phyloP scores from a whole-genome alignment of 2,329 filamentous ascomycete genomes.

The Diplocarpon mali region DNA sequence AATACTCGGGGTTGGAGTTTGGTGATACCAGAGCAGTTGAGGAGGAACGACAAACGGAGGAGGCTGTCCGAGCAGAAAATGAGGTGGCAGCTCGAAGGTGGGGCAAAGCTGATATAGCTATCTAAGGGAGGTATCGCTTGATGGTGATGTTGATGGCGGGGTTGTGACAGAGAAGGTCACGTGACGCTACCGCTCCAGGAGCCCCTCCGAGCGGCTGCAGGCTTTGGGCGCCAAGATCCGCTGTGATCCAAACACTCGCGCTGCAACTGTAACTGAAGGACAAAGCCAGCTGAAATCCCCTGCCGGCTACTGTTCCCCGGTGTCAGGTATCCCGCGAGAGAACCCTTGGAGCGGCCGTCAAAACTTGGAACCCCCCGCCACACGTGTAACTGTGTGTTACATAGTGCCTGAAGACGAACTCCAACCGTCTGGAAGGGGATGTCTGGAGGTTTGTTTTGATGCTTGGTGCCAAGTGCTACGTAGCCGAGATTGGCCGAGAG shows the following conservation, averaged over 20 bases:
- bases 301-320: not conserved
- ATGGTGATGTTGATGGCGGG: not conserved
- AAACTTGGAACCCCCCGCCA: conserved; percentile 1
- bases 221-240: not conserved
- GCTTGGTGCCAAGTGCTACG: conserved; percentile 1
- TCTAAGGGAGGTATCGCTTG: too few relatives aligned
- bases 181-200: not conserved
- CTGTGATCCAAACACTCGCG: not conserved
- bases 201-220: not conserved
- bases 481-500: not conserved
- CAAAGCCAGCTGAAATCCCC: not conserved
- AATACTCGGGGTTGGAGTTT: not conserved
- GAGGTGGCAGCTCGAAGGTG: too few relatives aligned
- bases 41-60: not conserved
- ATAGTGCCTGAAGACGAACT: not conserved
- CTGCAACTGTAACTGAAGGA: not conserved
- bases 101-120: too few relatives aligned
- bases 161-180: conserved; percentile 1
- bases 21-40: not conserved
- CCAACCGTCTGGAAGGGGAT: not conserved
- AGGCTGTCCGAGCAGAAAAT: not conserved
- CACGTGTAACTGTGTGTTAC: not conserved
- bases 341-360: not conserved
- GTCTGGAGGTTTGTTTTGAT: not conserved
- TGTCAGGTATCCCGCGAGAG: not conserved